phyloP scores from a whole-genome alignment of 305 asterid genomes.

The Lippia alba region DNA sequence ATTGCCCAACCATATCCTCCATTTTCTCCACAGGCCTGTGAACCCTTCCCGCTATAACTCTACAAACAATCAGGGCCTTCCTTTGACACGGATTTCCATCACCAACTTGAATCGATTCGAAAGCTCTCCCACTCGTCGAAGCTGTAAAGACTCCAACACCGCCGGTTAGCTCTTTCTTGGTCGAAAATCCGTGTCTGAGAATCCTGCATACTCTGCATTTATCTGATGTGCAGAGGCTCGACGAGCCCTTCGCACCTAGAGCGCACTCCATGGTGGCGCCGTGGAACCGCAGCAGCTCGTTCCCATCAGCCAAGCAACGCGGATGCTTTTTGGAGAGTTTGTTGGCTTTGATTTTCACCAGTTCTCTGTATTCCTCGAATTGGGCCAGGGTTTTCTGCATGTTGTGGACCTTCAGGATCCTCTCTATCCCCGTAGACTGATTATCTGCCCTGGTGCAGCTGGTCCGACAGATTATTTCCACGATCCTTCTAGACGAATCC shows the following conservation, averaged over 20 bases:
- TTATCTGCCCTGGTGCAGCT: slow-evolving; percentile 52
- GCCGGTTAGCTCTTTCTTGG: slow-evolving; percentile 43
- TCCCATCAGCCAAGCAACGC: slow-evolving; percentile 91
- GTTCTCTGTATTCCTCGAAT: slow-evolving; percentile 85
- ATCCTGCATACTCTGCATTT: slow-evolving; percentile 73
- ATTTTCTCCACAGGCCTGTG: slow-evolving; percentile 81
- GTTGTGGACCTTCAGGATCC: slow-evolving; percentile 87
- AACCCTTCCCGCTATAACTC: slow-evolving; percentile 94
- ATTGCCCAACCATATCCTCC: slow-evolving; percentile 67
- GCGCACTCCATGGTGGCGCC: slow-evolving; percentile 72
- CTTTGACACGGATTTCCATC: slow-evolving; percentile 34
- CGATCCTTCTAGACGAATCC: slow-evolving; percentile 84
- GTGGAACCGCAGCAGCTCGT: slow-evolving; percentile 80
- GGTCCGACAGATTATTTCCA: slow-evolving; percentile 80
- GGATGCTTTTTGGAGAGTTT: slow-evolving; percentile 80
- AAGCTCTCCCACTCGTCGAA: slow-evolving; percentile 78
- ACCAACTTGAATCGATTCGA: slow-evolving; percentile 50
- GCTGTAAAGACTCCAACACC: slow-evolving; percentile 85
- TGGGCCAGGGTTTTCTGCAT: slow-evolving; percentile 82
- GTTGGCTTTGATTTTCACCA: slow-evolving; percentile 79
- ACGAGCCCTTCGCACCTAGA: slow-evolving; percentile 61
- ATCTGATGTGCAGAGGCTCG: slow-evolving; percentile 62
- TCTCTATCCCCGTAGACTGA: slow-evolving; percentile 54
- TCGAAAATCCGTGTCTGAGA: slow-evolving; percentile 64
- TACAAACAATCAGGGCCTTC: slow-evolving; percentile 82